Conservation (phyloP, 495 filamentous ascomycete species). For the Parathielavia appendiculata region DNA sequence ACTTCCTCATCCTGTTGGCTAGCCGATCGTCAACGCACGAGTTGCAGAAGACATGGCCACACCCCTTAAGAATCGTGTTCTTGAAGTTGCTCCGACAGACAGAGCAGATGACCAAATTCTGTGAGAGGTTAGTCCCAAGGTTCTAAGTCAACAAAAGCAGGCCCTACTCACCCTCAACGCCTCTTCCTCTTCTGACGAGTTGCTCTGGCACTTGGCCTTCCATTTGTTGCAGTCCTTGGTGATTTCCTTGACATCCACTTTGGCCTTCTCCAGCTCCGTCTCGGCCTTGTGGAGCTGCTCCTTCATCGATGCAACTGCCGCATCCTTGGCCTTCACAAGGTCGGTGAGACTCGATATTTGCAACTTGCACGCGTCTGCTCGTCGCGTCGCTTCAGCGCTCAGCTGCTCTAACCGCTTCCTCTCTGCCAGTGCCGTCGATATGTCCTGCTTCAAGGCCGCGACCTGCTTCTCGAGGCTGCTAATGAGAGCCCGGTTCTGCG, state of each 20-base stretch:
- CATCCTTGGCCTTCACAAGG: constrained; percentile 67
- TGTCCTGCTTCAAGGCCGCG: constrained; percentile 69
- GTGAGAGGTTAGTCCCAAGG: constrained; percentile 35
- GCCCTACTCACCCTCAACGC: constrained; percentile 68
- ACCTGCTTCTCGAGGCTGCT: constrained; percentile 85
- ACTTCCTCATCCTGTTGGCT: constrained; percentile 84
- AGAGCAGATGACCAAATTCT: constrained; percentile 84
- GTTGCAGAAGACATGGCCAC: constrained; percentile 94
- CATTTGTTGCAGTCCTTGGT: constrained; percentile 72
- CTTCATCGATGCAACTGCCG: constrained; percentile 53
- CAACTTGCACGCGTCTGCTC: constrained; percentile 63
- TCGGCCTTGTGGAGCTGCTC: constrained; percentile 54
- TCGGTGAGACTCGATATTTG: constrained; percentile 73
- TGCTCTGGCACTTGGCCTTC: constrained; percentile 74
- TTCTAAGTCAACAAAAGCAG: background rate
- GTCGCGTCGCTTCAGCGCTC: constrained; percentile 59
- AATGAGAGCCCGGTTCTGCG: constrained; percentile 53
- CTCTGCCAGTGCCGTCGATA: constrained; percentile 60
- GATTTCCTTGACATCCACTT: constrained; percentile 65
- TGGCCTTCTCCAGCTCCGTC: constrained; percentile 65
- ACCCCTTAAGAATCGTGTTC: constrained; percentile 84
- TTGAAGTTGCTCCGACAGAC: constrained; percentile 90
- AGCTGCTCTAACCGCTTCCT: constrained; percentile 67
- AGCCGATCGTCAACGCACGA: constrained; percentile 83
- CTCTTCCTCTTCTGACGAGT: constrained; percentile 74